Evolutionary conservation across 331 rosid genomes (phyloP), one percentile per base, ranked within the genome.

Genomic region (Acacia concinna): DNA sequence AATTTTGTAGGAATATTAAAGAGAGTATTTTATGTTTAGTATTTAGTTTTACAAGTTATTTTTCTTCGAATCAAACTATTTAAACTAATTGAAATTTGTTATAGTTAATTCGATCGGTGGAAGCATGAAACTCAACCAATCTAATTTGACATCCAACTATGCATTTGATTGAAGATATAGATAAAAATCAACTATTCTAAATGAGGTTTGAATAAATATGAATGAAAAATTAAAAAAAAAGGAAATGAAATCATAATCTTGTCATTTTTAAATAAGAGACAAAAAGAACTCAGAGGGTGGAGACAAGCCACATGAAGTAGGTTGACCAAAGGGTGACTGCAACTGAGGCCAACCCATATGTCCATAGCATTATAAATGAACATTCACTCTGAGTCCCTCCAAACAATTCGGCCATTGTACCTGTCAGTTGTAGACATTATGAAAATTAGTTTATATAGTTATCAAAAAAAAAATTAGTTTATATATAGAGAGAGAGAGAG

Each of bases 271-370:
- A 3, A 62, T 62, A 30, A 15, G 17, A 15, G 23, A 30, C 7
- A 5, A 14, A 5, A 31, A 69, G 47, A 38, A 83, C 63, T 85
- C 78, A 87, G 47, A 79, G 85, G 64, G 81, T 64, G 8, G 81
- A 68, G 8, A 89, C 87, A 1, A 89, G 84, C 91, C 91, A 89
- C 88, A 89, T 54, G 83, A 87, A 89, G 46, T n/a, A 87, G 81
- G 91, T 84, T 63, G 87, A 87, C 93, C 93, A 89, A 41, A 89
- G 85, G 11, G 93, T 87, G 4, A 89, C 83, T 14, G 93, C 83
- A 63, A 84, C 1, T 21, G 91, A 85, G 0, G 93, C 93, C 28
- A 86, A 80, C 66, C 78, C 89, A 25, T 87, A 89, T 11, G 93
- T 62, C 93, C 93, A 89, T 14, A 87, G 60, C 90, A 89, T 85